Conservation (phyloP, 2,329 filamentous ascomycete species). For the Ceratocystis colombiana region DNA sequence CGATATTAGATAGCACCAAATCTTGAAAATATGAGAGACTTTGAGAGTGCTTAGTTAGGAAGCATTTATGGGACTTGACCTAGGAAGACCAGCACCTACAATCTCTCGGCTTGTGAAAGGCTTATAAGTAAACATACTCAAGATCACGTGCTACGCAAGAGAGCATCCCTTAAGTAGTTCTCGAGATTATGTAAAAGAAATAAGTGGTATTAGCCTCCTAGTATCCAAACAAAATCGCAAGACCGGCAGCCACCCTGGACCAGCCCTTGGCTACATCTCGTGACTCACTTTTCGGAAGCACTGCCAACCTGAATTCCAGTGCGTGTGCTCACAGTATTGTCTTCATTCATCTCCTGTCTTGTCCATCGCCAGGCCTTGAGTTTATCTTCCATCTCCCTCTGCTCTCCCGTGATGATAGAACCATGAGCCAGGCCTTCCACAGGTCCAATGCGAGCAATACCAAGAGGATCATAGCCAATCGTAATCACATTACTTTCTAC, state of each 20-base stretch:
- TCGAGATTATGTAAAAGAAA: too few relatives aligned
- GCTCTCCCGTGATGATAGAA: not conserved
- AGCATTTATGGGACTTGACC: too few relatives aligned
- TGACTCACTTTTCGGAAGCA: not conserved
- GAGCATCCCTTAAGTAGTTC: too few relatives aligned
- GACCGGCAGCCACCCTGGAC: not conserved
- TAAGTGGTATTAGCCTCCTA: too few relatives aligned
- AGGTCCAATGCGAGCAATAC: not conserved
- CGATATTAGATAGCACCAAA: too few relatives aligned
- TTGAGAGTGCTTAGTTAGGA: too few relatives aligned
- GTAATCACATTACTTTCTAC: not conserved
- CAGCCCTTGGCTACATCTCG: not conserved
- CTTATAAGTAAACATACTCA: too few relatives aligned
- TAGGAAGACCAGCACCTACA: too few relatives aligned
- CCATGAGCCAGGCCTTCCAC: not conserved
- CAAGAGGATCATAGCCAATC: not conserved
- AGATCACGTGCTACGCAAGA: too few relatives aligned
- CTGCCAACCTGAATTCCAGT: not conserved
- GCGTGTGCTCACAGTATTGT: not conserved
- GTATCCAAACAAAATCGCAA: too few relatives aligned
- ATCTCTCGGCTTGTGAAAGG: too few relatives aligned
- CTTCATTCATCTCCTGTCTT: not conserved
- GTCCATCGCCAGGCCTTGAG: not conserved
- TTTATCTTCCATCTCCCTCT: not conserved
- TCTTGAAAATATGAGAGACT: too few relatives aligned